These are phyloP conservation scores for Ilex asprella DNA, from an alignment of 257 asterid genomes.

Conservation along the genomic window DNA sequence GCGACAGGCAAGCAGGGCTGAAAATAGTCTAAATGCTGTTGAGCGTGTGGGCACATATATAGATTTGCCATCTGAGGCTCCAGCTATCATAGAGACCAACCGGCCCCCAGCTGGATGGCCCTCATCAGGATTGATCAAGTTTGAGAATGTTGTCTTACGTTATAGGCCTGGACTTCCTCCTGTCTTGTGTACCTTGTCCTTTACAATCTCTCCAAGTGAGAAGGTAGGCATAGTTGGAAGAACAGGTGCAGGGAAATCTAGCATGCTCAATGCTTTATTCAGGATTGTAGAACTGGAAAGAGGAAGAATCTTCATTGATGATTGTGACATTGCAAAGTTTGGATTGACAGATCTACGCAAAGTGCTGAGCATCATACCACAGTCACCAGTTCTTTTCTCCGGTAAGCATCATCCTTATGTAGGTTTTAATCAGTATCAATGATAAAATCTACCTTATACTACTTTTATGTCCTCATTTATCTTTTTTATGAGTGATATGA, in stretches of 20 bases:
- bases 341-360: slow-evolving; percentile 84
- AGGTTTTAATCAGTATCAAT: too few species aligned
- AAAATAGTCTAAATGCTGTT: slow-evolving; percentile 87
- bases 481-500: too few species aligned
- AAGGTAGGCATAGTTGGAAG: slow-evolving; percentile 97
- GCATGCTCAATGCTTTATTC: slow-evolving; percentile 95
- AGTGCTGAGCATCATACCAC: slow-evolving; percentile 97
- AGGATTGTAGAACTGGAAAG: slow-evolving; percentile 83
- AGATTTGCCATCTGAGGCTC: slow-evolving; percentile 82
- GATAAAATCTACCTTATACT: too few species aligned
- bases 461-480: too few species aligned
- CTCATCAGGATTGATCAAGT: slow-evolving; percentile 65
- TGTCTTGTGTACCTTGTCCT: slow-evolving; percentile 84
- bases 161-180: slow-evolving; percentile 98
- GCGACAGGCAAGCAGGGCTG: slow-evolving; percentile 89
- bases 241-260: slow-evolving; percentile 98
- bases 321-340: slow-evolving; percentile 63
- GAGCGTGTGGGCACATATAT: slow-evolving; percentile 90
- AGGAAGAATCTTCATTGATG: slow-evolving; percentile 78
- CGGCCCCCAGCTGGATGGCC: slow-evolving; percentile 99
- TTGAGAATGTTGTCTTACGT: slow-evolving; percentile 74
- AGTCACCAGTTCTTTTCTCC: slow-evolving; percentile 94
- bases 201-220: slow-evolving; percentile 71
- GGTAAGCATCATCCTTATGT: slow-evolving; percentile 33
- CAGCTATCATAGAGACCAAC: slow-evolving; percentile 48